Evolutionary conservation across 192 early-diverging fungal genomes (phyloP), one percentile per base, ranked within the genome.

Genomic region (Backusella westeae): DNA sequence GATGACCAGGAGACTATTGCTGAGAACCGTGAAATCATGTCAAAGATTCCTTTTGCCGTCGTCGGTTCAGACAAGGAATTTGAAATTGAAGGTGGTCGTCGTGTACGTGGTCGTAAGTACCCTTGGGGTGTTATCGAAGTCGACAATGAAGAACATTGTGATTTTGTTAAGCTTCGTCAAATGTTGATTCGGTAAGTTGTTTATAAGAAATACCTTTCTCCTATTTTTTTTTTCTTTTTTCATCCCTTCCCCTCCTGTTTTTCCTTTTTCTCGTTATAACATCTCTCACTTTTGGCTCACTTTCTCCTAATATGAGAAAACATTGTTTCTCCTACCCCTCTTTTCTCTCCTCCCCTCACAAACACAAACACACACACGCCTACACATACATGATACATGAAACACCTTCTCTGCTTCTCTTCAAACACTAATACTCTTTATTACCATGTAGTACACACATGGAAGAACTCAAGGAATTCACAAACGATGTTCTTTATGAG

Each of bases 111-210:
- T 23, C 91, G 98, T 53, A 82, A 90, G 73, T 97, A 97, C 77
- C 95, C 95, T 34, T 98, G 94, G 94, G 97, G 97, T 59, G 88
- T 96, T 21, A 93, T 99, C 78, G 95, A 99, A 85, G 97, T 99
- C 44, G 98, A 99, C 80, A 95, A 97, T 81, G 94, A 96, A 83
- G 90, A 91, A 21, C 98, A 98, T 85, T 96, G 94, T 87, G 98
- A 98, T 79, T 99, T 99, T 81, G 90, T 96, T 75, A 94, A 96
- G 77, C 88, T 99, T 69, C 89, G 98, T 74, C 94, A 99, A 85
- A 93, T 96, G 92, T 82, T 95, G 14, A 87, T 94, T 80, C 88
- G 94, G 81, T 82, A 67, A 77, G 73, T 66, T 15, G 3, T 17
- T 19, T 41, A 34, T 12, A 38, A 17, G 7, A 10, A 9, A 44